Evolutionary conservation across 208 protist species (phyloP).

Genomic region (Eutreptiella sp.): DNA sequence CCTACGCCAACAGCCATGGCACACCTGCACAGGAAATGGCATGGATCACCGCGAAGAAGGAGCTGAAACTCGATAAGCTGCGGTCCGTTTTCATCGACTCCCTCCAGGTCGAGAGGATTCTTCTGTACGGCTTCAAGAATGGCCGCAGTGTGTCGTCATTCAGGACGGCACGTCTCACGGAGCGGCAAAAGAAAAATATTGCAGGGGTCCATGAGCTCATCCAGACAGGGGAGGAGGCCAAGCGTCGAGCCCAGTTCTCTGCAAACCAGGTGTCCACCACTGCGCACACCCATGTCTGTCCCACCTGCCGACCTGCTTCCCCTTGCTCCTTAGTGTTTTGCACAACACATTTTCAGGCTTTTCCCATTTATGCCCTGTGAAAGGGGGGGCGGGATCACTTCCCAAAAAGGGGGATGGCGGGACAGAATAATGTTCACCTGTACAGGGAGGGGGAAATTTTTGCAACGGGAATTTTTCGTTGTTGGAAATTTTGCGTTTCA

Average conservation of each 20-base stretch:
- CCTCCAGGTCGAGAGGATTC: slow-evolving; percentile 80
- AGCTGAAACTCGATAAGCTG: slow-evolving; percentile 77
- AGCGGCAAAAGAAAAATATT: slow-evolving; percentile 43
- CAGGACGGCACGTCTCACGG: slow-evolving; percentile 59
- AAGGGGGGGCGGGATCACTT: too few relatives aligned
- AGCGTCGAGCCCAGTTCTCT: slow-evolving; percentile 33
- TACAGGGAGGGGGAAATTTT: too few relatives aligned
- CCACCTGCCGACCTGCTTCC: too few relatives aligned
- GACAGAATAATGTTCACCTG: too few relatives aligned
- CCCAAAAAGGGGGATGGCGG: too few relatives aligned
- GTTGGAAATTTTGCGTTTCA: too few relatives aligned
- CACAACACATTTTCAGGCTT: too few relatives aligned
- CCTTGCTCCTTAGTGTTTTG: too few relatives aligned
- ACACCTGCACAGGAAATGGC: slow-evolving; percentile 49
- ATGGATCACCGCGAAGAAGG: slow-evolving; percentile 66
- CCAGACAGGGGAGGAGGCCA: slow-evolving; percentile 31
- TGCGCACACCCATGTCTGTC: too few relatives aligned
- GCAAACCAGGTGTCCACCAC: background rate
- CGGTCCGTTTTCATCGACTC: slow-evolving; percentile 68
- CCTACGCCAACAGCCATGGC: background rate
- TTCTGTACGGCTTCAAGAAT: slow-evolving; percentile 60
- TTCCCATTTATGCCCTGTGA: too few relatives aligned
- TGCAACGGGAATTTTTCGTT: too few relatives aligned
- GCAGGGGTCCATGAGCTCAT: slow-evolving; percentile 59
- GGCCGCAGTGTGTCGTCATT: slow-evolving; percentile 75